Base-by-base conservation (phyloP, 176 grass and related monocot species). In the Themeda triandra region DNA sequence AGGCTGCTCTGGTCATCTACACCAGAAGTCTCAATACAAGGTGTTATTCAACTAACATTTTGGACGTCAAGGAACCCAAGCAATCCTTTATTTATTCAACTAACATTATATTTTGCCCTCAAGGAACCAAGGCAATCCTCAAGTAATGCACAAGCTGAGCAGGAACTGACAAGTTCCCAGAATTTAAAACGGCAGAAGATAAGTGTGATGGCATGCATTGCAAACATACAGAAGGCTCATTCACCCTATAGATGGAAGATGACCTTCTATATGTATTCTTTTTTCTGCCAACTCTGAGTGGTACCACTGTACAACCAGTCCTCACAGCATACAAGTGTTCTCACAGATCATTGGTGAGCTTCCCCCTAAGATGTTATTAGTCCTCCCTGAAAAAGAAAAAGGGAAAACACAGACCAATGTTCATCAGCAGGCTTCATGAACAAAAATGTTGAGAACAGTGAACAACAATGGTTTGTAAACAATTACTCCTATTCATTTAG, bases 301-400 rank as follows among this genome's bases (percentile, higher is more conserved):
- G 76, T 69, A 44, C 80, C 42, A 66, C 63, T 87, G 76, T 84
- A 70, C 84, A 87, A 84, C 21, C 76, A 87, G 76, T 76, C 53
- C 45, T 77, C 67, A 64, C 69, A 45, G 44, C 81, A n/a, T 51
- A 40, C 13, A 63, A 14, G n/a, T 31, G 74, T 60, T 67, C 49
- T 81, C 36, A 53, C 15, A 68, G 66, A 68, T 36, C 79, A 64
- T 41, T 69, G 51, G n/a, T 30, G 37, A 75, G n/a, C 3, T 54
- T 32, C 15, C 9, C 15, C 9, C 62, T 53, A 27, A 33, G 46
- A 88, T 44, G 66, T 24, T 36, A 27, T 91, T 72, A 91, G 21
- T 87, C 89, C 81, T 87, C 89, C 89, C 89, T 91, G 81, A 80
- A 80, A 84, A 75, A 64, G n/a, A 74, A 32, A 11, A 30, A 19